Percentiles rank a stretch among this genome's conserved stretches.
These are phyloP conservation scores for Bothriochloa decipiens DNA, from an alignment of 176 grass and related monocot species.

Conservation along the genomic window DNA sequence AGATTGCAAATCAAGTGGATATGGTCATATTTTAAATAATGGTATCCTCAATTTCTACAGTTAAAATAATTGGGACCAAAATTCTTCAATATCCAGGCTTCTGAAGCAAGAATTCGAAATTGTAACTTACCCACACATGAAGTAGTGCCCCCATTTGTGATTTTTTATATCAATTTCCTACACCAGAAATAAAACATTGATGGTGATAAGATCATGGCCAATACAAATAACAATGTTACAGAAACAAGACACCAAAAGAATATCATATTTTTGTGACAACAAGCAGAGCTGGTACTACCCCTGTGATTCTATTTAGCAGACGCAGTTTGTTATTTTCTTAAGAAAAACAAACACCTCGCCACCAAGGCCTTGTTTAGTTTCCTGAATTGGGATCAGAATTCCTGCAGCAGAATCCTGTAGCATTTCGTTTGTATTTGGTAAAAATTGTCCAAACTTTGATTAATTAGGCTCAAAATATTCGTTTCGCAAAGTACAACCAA, in stretches of 20 bases:
- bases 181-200: conserved; percentile 13
- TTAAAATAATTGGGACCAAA: neutral
- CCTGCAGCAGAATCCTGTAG: too few relatives aligned
- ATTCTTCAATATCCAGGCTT: neutral
- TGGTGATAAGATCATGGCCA: neutral
- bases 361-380: too few relatives aligned
- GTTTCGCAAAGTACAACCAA: too few relatives aligned
- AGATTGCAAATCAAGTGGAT: conserved; percentile 22
- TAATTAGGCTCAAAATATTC: too few relatives aligned
- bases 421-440: too few relatives aligned
- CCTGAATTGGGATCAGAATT: too few relatives aligned
- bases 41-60: neutral
- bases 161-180: conserved; percentile 97
- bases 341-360: neutral
- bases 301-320: neutral
- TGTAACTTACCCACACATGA: conserved; percentile 89
- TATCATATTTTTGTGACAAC: neutral
- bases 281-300: neutral
- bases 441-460: too few relatives aligned
- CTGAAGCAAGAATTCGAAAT: neutral
- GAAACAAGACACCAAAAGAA: neutral
- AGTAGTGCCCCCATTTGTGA: conserved; percentile 98
- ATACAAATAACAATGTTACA: neutral
- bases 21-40: neutral
- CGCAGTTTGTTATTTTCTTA: neutral